These are phyloP conservation scores for Fusarium mundagurra DNA, from an alignment of 2,329 filamentous ascomycete genomes.

Conservation along the genomic window DNA sequence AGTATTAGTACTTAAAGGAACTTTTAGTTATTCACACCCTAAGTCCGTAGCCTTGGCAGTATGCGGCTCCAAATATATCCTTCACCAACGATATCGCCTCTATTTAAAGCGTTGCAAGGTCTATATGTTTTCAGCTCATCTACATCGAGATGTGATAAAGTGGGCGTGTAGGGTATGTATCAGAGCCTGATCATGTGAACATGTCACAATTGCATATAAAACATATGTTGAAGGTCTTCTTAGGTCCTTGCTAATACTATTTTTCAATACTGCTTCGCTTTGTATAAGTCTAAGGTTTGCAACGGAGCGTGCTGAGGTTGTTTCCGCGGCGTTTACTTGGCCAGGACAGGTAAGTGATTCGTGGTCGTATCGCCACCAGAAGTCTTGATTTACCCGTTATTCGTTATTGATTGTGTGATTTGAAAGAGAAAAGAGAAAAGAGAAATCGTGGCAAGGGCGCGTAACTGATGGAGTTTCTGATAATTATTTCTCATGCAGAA, in stretches of 20 bases:
- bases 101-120: neutral
- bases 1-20: too few species aligned
- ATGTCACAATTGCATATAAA: neutral
- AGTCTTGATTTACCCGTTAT: neutral
- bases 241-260: neutral
- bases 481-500: conserved; percentile 10
- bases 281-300: neutral
- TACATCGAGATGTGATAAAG: neutral
- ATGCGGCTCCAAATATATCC: neutral
- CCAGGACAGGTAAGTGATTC: neutral
- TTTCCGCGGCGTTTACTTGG: neutral
- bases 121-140: neutral
- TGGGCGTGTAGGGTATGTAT: neutral
- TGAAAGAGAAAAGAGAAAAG: neutral
- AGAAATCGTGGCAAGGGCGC: neutral
- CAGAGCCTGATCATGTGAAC: too few species aligned
- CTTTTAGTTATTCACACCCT: neutral
- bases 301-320: neutral
- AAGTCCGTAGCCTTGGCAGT: neutral
- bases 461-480: neutral
- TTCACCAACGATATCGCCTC: neutral
- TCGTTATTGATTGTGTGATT: neutral
- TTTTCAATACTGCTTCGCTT: neutral
- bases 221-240: accelerated
- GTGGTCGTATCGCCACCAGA: conserved; percentile 4